These are phyloP conservation scores for Cotoneaster glaucophyllus DNA, from an alignment of 306 rosid species.

Conservation along the genomic window DNA sequence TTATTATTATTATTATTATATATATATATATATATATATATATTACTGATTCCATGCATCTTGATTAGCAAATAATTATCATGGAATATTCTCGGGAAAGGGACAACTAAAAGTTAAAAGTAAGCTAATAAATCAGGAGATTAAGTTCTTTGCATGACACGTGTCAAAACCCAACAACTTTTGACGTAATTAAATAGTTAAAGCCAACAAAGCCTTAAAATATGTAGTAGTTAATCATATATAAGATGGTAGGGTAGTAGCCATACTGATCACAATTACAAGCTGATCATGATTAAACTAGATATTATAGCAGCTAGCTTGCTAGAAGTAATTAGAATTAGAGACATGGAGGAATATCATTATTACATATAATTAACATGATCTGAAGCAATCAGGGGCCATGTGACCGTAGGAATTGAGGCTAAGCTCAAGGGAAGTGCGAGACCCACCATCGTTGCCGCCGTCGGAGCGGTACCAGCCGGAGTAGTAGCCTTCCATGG, in stretches of 20 bases:
- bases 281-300: background rate
- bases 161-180: conserved; percentile 26
- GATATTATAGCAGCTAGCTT: background rate
- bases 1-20: background rate
- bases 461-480: conserved; percentile 40
- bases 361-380: background rate
- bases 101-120: background rate
- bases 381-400: conserved; percentile 42
- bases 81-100: conserved; percentile 31
- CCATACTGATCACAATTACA: background rate
- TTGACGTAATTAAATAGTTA: background rate
- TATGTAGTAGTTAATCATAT: background rate
- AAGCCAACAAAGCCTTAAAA: background rate
- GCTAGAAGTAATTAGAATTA: background rate
- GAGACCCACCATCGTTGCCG: conserved; percentile 22
- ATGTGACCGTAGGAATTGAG: conserved; percentile 66
- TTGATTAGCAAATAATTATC: conserved; percentile 22
- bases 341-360: background rate
- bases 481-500: conserved; percentile 37
- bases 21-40: too few relatives aligned
- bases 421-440: conserved; percentile 79
- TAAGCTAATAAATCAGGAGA: conserved; percentile 21
- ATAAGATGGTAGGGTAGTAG: background rate
- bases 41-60: conserved; percentile 24
- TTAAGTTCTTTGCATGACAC: conserved; percentile 30